phyloP scores from a whole-genome alignment of 805 yeast genomes.

The Myxozyma neglecta region DNA sequence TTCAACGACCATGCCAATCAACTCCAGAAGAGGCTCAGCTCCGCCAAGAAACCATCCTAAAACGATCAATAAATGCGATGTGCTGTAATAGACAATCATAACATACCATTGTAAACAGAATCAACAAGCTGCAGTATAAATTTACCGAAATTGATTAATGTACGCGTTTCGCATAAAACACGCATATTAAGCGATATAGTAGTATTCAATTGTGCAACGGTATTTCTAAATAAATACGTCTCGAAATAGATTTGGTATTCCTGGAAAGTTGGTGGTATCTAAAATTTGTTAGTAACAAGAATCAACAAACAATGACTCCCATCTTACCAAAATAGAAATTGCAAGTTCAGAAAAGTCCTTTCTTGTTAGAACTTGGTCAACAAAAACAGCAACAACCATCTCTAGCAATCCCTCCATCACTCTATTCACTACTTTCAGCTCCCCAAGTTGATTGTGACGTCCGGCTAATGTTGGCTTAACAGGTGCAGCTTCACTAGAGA shows the following conservation, averaged over 20 bases:
- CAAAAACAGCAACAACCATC: slow-evolving; percentile 31
- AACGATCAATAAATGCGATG: not conserved
- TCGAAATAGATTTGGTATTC: slow-evolving; percentile 33
- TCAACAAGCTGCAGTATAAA: slow-evolving; percentile 27
- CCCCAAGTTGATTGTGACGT: slow-evolving; percentile 7
- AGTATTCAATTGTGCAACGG: slow-evolving; percentile 30
- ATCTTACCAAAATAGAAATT: slow-evolving; percentile 22
- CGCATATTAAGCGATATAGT: slow-evolving; percentile 24
- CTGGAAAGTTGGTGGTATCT: slow-evolving; percentile 32
- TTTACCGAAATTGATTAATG: slow-evolving; percentile 27
- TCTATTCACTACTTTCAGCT: slow-evolving; percentile 23
- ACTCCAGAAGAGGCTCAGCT: slow-evolving; percentile 31
- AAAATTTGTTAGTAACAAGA: not conserved
- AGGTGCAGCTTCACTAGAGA: slow-evolving; percentile 18
- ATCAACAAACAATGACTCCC: not conserved
- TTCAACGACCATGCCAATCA: slow-evolving; percentile 32
- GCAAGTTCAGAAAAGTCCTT: slow-evolving; percentile 32
- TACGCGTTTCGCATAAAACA: slow-evolving; percentile 23
- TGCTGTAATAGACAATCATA: not conserved
- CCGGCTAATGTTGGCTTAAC: not conserved
- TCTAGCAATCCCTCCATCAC: slow-evolving; percentile 33
- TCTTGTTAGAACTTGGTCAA: slow-evolving; percentile 30
- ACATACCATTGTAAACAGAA: slow-evolving; percentile 27
- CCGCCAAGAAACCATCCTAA: slow-evolving; percentile 33
- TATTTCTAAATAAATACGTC: slow-evolving; percentile 30